A percentile compares a stretch with the other conserved stretches of the same genome.
These are phyloP conservation scores for sunflower (Helianthus annuus) DNA, from an alignment of 129 eudicot genomes.

Conservation along the genomic window HanXRQr2.0-SUNRISE NC_035446.2:117062047-117062546, in stretches of 20 bases:
- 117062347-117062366: constrained; percentile 52
- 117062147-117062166: too few species aligned
- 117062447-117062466: constrained; percentile 73
- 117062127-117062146: too few species aligned
- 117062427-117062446: constrained; percentile 58
- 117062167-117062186: too few species aligned
- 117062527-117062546: constrained; percentile 26
- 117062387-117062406: constrained; percentile 55
- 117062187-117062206: too few species aligned
- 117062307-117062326: constrained; percentile 73
- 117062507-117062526: constrained; percentile 39
- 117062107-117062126: too few species aligned
- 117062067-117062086: too few species aligned
- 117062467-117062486: constrained; percentile 51
- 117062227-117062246: neutral
- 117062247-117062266: neutral
- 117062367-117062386: constrained; percentile 39
- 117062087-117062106: too few species aligned
- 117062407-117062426: constrained; percentile 74
- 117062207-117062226: too few species aligned
- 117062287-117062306: neutral
- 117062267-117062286: neutral
- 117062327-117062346: constrained; percentile 33
- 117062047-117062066: too few species aligned
- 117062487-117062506: constrained; percentile 30